Percentiles rank a stretch among this genome's conserved stretches.
Conservation (phyloP, 2,329 filamentous ascomycete species). For the Ophiostoma quercus region DNA sequence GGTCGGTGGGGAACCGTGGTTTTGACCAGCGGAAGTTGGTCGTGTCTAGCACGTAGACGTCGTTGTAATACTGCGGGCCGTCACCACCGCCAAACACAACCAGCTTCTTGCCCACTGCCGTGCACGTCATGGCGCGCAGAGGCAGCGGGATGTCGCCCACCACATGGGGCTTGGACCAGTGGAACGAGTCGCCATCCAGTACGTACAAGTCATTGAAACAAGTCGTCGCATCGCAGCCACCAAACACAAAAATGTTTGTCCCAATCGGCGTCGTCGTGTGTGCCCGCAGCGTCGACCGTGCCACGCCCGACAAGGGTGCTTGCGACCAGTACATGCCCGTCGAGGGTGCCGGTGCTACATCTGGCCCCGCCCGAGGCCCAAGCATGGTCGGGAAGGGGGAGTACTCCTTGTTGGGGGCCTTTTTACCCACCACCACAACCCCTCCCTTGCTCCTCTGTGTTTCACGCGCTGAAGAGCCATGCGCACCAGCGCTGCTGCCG, state of each 20-base stretch:
- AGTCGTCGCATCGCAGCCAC: conserved; percentile 60
- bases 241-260: conserved; percentile 63
- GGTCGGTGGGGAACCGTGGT: conserved; percentile 55
- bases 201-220: conserved; percentile 68
- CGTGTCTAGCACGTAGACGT: conserved; percentile 67
- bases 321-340: conserved; percentile 70
- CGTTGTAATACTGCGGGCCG: conserved; percentile 66
- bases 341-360: conserved; percentile 58
- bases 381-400: conserved; percentile 53
- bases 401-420: conserved; percentile 34
- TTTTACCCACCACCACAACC: conserved; percentile 23
- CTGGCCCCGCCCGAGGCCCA: conserved; percentile 51
- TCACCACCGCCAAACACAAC: conserved; percentile 66
- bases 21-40: conserved; percentile 62
- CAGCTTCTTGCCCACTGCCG: conserved; percentile 62
- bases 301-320: conserved; percentile 57
- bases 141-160: conserved; percentile 60
- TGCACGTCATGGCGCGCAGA: conserved; percentile 66
- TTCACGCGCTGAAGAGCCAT: not conserved
- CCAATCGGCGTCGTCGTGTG: conserved; percentile 63
- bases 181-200: conserved; percentile 63
- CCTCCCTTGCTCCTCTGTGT: conserved; percentile 7
- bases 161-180: conserved; percentile 62
- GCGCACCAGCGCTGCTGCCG: not conserved
- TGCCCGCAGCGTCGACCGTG: conserved; percentile 58